phyloP scores from a whole-genome alignment of 2,329 filamentous ascomycete genomes.

The Paecilomyces dactylethromorphus region DNA sequence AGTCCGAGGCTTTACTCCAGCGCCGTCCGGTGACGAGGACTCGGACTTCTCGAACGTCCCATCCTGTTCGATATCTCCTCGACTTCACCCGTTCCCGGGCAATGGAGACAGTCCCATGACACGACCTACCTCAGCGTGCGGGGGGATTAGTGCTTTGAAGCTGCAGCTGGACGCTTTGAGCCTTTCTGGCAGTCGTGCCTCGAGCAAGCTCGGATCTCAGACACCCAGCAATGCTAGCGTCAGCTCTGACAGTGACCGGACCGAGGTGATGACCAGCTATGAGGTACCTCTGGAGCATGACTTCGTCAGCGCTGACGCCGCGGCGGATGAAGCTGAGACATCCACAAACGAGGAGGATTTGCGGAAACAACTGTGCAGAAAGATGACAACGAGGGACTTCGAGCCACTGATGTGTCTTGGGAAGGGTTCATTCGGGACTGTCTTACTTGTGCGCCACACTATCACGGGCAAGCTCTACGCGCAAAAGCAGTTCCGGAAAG shows the following conservation, averaged over 20 bases:
- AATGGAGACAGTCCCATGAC: conserved; percentile 41
- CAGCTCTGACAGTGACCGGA: conserved; percentile 58
- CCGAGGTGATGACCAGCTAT: conserved; percentile 71
- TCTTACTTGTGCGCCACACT: conserved; percentile 85
- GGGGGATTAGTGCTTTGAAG: conserved; percentile 77
- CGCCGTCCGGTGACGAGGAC: conserved; percentile 39
- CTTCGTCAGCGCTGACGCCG: conserved; percentile 62
- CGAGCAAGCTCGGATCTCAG: conserved; percentile 39
- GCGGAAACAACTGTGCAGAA: conserved; percentile 53
- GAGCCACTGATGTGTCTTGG: conserved; percentile 85
- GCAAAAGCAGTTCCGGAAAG: conserved; percentile 98
- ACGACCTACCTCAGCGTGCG: conserved; percentile 44
- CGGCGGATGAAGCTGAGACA: conserved; percentile 31
- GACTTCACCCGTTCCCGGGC: conserved; percentile 18
- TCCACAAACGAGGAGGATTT: conserved; percentile 51
- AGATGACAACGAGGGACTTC: conserved; percentile 91
- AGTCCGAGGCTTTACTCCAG: conserved; percentile 38
- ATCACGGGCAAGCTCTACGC: conserved; percentile 84
- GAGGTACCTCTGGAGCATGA: conserved; percentile 79
- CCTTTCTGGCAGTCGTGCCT: conserved; percentile 55
- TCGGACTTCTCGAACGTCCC: conserved; percentile 37
- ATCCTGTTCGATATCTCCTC: conserved; percentile 26
- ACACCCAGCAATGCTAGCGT: conserved; percentile 52
- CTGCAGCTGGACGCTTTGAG: conserved; percentile 73
- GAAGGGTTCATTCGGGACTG: conserved; percentile 93